Base-by-base conservation (phyloP, 768 basidiomycete genomes). In the Mycena sanguinolenta region DNA sequence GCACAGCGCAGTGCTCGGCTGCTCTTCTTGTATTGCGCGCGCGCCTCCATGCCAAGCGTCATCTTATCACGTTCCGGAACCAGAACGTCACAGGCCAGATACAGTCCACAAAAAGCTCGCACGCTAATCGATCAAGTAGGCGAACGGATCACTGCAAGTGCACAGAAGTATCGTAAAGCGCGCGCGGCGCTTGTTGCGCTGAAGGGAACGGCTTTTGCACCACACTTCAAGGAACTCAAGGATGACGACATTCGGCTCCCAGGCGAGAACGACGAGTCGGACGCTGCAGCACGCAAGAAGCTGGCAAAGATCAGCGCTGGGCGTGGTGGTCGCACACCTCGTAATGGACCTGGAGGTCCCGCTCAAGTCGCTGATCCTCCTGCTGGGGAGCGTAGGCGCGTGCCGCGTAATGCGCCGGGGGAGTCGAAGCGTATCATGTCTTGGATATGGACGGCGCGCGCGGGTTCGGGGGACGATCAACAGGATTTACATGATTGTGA, bases 41-140 rank as follows among this genome's bases (percentile, higher is more conserved):
- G 0, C 49, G 69, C 3, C 54, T 75, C 0, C 66, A 75, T 46
- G 52, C 62, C 4, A 70, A 75, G 28, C 38, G 57, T 0, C 63
- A 65, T 27, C 17, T 75, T 2, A 73, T 75, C 14, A 17, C 2
- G 0, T 73, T 63, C 12, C 53, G 66, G 0, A 69, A 75, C 44
- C 36, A 27, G n/a, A 55, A 75, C 38, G 9, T 70, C 0, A 28
- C 36, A 0, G 74, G 69, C 0, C 74, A 75, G 25, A 27, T 55
- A 1, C 38, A 28, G 0, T 36, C 42, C 0, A 65, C 62, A n/a
- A 5, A 59, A 65, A 4, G 63, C 72, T 0, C 9, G 9, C 0
- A 72, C 64, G 1, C 46, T 75, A 0, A 63, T 73, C n/a, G 57
- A 38, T 1, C 28, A 50, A 14, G 2, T 75, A 0, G 63, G 69